Evolutionary conservation across 257 asterid species (phyloP), one percentile per base, ranked within the genome.

Genomic region (Plantago major): DNA sequence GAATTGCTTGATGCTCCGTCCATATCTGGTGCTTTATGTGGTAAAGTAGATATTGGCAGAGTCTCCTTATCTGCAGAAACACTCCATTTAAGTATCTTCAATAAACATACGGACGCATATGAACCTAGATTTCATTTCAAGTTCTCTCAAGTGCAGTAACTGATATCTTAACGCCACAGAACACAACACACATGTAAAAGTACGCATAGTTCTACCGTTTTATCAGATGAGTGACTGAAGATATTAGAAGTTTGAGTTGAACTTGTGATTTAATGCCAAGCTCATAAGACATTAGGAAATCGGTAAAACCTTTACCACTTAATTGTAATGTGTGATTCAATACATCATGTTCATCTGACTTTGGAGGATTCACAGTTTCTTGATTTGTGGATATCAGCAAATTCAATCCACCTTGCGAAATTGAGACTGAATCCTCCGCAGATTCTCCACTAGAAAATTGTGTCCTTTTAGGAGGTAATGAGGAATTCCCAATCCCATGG

Each of bases 331-430:
- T 33, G 3, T 33, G 40, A 33, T 33, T 33, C 40, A 3, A 33
- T 33, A 17, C 52, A 13, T 42, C 77, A 63, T 56, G 64, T 3
- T 66, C 63, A 18, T 56, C 73, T 10, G 67, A 43, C 33, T 64
- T 73, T 63, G 65, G 76, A 40, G 58, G 50, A 47, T 15, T 14
- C 8, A 14, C 52, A 47, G 11, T 47, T 53, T 56, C 82, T 43
- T 65, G 59, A 51, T 55, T 54, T 38, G 86, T 66, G 42, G 88
- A 60, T 69, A 80, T 70, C 59, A 55, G 76, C 62, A 78, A 18
- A 69, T 70, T 76, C 33, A 71, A 45, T 60, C 82, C 89, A 76
- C 63, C 86, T 50, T 75, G 71, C 49, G 82, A 19, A 67, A 67
- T 57, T 46, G 74, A 63, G 58, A 58, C 47, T 46, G 49, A 44